phyloP scores from a whole-genome alignment of 805 yeast species.

The Cyberlindnera suaveolens region DNA sequence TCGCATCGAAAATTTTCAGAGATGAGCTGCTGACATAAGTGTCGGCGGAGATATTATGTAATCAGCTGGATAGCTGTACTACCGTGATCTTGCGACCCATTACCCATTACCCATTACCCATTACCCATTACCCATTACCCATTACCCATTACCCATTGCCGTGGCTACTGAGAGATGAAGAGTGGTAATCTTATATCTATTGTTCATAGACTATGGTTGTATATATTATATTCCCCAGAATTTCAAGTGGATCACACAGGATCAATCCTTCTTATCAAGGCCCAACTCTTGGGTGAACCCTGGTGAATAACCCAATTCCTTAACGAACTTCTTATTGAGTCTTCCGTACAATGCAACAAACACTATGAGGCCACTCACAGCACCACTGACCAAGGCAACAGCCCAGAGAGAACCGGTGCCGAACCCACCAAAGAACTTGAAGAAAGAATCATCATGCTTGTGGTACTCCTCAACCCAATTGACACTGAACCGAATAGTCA shows the following conservation, averaged over 20 bases:
- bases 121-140: too few relatives aligned
- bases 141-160: too few relatives aligned
- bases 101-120: too few relatives aligned
- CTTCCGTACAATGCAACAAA: slow-evolving; percentile 14
- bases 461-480: slow-evolving; percentile 41
- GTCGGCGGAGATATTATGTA: neutral
- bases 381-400: neutral
- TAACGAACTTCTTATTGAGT: slow-evolving; percentile 14
- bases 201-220: too few relatives aligned
- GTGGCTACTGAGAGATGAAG: too few relatives aligned
- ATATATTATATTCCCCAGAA: too few relatives aligned
- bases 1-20: neutral
- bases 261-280: slow-evolving; percentile 13
- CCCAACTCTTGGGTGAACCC: slow-evolving; percentile 17
- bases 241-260: too few relatives aligned
- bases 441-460: slow-evolving; percentile 6
- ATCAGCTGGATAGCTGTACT: neutral
- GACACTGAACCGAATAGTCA: slow-evolving; percentile 51
- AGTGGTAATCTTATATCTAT: too few relatives aligned
- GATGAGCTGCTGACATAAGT: neutral
- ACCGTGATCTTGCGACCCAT: too few relatives aligned
- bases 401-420: neutral
- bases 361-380: slow-evolving; percentile 5
- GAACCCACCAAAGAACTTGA: slow-evolving; percentile 8
- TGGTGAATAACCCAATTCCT: slow-evolving; percentile 16